Evolutionary conservation across 2,329 filamentous ascomycete genomes (phyloP).

Genomic region (Gnomoniopsis smithogilvyi): DNA sequence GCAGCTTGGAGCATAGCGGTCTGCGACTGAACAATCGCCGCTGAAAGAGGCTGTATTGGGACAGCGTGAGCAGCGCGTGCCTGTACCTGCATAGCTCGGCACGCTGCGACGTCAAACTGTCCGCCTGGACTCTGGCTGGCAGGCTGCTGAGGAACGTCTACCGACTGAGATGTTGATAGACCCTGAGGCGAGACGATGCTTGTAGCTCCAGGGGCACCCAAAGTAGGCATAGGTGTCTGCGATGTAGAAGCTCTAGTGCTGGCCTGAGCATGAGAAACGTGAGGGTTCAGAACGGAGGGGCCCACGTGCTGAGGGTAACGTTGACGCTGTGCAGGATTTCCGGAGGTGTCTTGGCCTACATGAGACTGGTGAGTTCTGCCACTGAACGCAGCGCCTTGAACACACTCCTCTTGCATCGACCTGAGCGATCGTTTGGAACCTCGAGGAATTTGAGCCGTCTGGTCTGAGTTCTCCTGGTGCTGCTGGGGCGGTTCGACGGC

Average conservation of each 20-base stretch:
- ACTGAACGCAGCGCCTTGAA: neutral
- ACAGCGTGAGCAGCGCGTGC: neutral
- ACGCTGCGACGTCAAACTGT: no score
- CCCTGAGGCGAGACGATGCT: neutral
- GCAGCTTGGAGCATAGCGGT: neutral
- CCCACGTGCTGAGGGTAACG: neutral
- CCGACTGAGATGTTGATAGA: neutral
- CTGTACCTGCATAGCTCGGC: no score
- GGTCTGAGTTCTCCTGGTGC: neutral
- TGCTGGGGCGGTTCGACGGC: neutral
- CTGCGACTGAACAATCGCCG: neutral
- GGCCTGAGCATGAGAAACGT: neutral
- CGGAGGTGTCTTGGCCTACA: neutral
- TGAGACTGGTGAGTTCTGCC: neutral
- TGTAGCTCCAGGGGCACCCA: neutral
- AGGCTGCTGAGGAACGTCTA: neutral
- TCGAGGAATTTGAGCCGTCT: neutral
- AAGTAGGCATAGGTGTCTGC: neutral
- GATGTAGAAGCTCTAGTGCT: neutral
- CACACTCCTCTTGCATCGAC: neutral
- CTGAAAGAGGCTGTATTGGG: neutral
- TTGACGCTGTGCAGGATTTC: neutral
- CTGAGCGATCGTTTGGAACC: neutral
- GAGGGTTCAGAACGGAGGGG: neutral
- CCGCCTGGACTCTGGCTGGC: neutral